These are phyloP conservation scores for Trametes coccinea DNA, from an alignment of 768 basidiomycete species.

Conservation along the genomic window DNA sequence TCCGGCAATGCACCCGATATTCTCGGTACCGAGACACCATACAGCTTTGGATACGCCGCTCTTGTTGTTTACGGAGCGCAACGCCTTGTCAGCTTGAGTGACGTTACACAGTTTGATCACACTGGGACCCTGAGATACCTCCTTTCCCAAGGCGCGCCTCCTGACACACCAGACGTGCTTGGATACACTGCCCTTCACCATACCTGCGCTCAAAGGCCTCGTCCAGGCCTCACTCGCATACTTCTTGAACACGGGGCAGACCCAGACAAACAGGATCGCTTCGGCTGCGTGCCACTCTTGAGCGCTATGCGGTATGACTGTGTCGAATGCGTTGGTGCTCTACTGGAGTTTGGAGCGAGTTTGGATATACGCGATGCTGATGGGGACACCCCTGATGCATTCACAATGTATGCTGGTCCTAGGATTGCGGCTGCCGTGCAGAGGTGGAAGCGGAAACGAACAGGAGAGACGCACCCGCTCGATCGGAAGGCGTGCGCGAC, in stretches of 20 bases:
- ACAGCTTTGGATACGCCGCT: conserved; percentile 21
- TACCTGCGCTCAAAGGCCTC: conserved; percentile 35
- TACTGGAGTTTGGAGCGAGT: conserved; percentile 53
- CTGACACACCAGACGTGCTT: conserved; percentile 45
- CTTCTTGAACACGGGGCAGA: conserved; percentile 50
- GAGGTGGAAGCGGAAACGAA: conserved; percentile 50
- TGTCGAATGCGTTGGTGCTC: conserved; percentile 37
- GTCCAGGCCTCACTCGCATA: conserved; percentile 36
- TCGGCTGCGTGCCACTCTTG: conserved; percentile 46
- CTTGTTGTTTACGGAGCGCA: conserved; percentile 23
- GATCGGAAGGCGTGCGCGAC: conserved; percentile 47
- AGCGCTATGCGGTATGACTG: conserved; percentile 11
- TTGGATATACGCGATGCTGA: conserved; percentile 43
- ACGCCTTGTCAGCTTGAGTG: conserved; percentile 4
- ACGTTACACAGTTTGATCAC: conserved; percentile 22
- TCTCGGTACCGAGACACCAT: conserved; percentile 22
- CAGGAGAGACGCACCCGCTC: conserved; percentile 42
- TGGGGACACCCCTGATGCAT: conserved; percentile 35
- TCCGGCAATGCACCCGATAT: conserved; percentile 21
- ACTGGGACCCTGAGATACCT: conserved; percentile 43
- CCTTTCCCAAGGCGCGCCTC: conserved; percentile 42
- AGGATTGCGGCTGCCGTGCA: conserved; percentile 44
- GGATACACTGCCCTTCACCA: conserved; percentile 55
- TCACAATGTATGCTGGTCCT: conserved; percentile 42
- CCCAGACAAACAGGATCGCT: conserved; percentile 49